Evolutionary conservation across 371 early-diverging fungal genomes (phyloP).

Genomic region (Mortierella sp.): DNA sequence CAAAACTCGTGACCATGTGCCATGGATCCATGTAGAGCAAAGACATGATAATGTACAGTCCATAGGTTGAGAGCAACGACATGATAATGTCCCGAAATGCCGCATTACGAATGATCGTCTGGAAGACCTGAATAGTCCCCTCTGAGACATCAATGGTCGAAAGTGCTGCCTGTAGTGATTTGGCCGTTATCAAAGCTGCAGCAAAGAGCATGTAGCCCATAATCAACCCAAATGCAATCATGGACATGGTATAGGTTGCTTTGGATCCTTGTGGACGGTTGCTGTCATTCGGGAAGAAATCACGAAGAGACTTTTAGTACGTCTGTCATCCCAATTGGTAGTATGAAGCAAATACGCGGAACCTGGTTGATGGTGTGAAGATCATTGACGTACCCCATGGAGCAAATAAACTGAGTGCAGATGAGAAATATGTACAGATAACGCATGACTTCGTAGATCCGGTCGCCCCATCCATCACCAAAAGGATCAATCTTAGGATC

Average conservation of each 20-base stretch:
- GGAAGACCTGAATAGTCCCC: constrained; percentile 22
- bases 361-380: too few relatives aligned
- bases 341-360: too few relatives aligned
- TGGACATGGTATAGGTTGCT: constrained; percentile 66
- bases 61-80: constrained; percentile 84
- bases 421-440: constrained; percentile 82
- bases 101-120: constrained; percentile 46
- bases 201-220: constrained; percentile 70
- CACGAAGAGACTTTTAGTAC: too few relatives aligned
- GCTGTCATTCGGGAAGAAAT: constrained; percentile 14
- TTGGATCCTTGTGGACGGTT: constrained; percentile 92
- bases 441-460: constrained; percentile 69
- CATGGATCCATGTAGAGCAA: constrained; percentile 87
- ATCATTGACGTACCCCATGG: constrained; percentile 71
- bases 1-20: constrained; percentile 92
- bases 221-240: constrained; percentile 62
- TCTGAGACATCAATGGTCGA: constrained; percentile 7
- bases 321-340: too few relatives aligned
- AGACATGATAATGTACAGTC: constrained; percentile 83
- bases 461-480: constrained; percentile 69
- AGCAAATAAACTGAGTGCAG: constrained; percentile 81
- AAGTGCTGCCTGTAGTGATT: constrained; percentile 51
- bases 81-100: constrained; percentile 84
- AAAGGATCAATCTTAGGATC: constrained; percentile 73
- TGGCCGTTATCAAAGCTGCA: constrained; percentile 58